These are phyloP conservation scores for Pyracantha coccinea DNA, from an alignment of 331 rosid species.

Conservation along the genomic window DNA sequence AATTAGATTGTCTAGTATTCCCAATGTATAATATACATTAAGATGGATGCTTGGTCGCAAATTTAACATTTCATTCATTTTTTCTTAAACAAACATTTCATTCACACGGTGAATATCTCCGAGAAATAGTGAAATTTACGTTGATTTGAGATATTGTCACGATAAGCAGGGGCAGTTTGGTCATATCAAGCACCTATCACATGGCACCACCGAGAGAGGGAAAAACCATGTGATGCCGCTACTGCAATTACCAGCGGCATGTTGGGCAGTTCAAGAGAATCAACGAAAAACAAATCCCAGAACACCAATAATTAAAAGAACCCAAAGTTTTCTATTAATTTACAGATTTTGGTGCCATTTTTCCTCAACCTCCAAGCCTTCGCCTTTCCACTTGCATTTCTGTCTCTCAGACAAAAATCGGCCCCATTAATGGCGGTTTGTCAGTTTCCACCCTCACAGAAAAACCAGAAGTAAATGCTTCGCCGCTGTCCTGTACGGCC, in stretches of 20 bases:
- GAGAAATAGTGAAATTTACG: too few species aligned
- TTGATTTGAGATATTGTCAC: too few species aligned
- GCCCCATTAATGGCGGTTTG: conserved; percentile 15
- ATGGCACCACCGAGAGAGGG: not conserved
- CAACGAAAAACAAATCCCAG: not conserved
- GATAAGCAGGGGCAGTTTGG: not conserved
- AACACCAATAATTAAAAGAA: too few species aligned
- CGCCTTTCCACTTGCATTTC: not conserved
- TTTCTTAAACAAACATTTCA: too few species aligned
- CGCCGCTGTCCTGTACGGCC: not conserved
- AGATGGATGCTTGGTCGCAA: too few species aligned
- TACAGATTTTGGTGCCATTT: too few species aligned
- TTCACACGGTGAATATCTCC: too few species aligned
- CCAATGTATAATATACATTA: too few species aligned
- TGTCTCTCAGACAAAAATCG: conserved; percentile 3
- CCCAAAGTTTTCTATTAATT: not conserved
- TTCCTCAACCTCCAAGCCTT: not conserved
- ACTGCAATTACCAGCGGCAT: not conserved
- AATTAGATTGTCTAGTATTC: too few species aligned
- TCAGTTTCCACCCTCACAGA: not conserved
- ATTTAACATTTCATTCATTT: too few species aligned
- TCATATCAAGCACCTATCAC: not conserved
- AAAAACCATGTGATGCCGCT: conserved; percentile 11
- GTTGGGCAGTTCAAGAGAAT: not conserved
- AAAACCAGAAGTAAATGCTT: not conserved